Percentiles rank a stretch among this genome's conserved stretches.
phyloP scores from a whole-genome alignment of 257 asterid genomes.

The Mitragyna speciosa region DNA sequence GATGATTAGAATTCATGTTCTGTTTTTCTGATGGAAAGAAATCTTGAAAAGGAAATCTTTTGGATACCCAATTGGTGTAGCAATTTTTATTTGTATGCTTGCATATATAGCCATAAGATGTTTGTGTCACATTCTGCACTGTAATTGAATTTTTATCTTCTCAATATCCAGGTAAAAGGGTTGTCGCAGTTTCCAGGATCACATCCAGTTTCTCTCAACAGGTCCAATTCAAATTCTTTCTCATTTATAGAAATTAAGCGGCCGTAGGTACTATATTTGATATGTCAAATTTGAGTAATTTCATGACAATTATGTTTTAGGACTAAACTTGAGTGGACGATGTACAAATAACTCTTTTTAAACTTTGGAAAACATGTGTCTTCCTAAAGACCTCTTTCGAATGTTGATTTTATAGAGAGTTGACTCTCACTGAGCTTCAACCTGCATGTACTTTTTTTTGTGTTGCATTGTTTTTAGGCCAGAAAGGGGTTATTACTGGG shows the following conservation, averaged over 20 bases:
- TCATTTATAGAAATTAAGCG: slow-evolving; percentile 15
- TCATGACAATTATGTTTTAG: not conserved
- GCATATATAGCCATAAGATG: not conserved
- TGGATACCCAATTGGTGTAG: not conserved
- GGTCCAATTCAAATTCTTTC: slow-evolving; percentile 43
- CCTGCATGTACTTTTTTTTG: not conserved
- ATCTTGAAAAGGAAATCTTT: not conserved
- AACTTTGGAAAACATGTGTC: not conserved
- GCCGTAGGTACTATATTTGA: not conserved
- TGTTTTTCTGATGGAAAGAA: not conserved
- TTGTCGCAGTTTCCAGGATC: slow-evolving; percentile 86
- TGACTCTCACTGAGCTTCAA: not conserved
- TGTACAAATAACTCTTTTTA: not conserved
- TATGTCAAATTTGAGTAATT: not conserved
- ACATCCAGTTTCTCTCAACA: slow-evolving; percentile 96
- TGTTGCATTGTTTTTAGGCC: not conserved
- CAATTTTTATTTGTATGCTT: not conserved
- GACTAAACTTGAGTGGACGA: not conserved
- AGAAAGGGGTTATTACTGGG: not conserved
- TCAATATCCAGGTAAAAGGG: slow-evolving; percentile 51
- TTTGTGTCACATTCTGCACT: not conserved
- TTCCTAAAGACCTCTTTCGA: not conserved
- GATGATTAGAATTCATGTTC: not conserved
- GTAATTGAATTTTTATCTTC: slow-evolving; percentile 2
- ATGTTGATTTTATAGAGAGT: not conserved